Base-by-base conservation (phyloP, 2,329 filamentous ascomycete species). In the Epichloe sylvatica region DNA sequence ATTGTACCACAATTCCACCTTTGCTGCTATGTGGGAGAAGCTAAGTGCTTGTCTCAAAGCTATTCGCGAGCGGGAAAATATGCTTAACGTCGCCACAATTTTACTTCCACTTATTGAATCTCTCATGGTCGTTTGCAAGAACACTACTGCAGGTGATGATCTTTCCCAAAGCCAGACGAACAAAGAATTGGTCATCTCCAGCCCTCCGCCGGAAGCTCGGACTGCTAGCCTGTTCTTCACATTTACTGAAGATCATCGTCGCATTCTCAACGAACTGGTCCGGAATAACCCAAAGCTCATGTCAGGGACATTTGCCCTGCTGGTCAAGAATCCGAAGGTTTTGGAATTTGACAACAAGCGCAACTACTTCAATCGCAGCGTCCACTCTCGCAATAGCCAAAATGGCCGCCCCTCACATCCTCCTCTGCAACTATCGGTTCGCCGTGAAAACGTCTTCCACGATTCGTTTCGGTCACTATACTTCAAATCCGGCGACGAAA, bases 331-430 rank as follows among this genome's bases (percentile, higher is more conserved):
- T 62, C 94, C 92, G 25, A 98, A 97, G 75, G 94, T 98, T 3
- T 74, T 98, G 12, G 92, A 98, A 63, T 98, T 98, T 61, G 92
- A 98, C 70, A 98, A 98, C 72, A 98, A 98, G 74, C 89, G 92
- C 60, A 97, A 94, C 69, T 98, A 94, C 75, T 98, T 98, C 74
- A 96, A 82, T 64, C 85, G 92, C 53, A 90, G 88, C 60, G 83
- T 98, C 11, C 92, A 98, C 66, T 69, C 72, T 39, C 72, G 75
- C 52, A 79, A 78, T 43, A 80, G 85, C 46, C 77, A 77, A 48
- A 78, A 87, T 59, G 77, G 76, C 52, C 82, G 89, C 41, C 80
- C 86, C 47, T 75, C 83, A 7, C 78, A 73, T 60, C 84, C 88
- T 41, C 66, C 79, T 21, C 73, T 98, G 47, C 89, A 95, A 65